phyloP scores from a whole-genome alignment of 2,329 filamentous ascomycete genomes.

The Trichocomaceae sp. region DNA sequence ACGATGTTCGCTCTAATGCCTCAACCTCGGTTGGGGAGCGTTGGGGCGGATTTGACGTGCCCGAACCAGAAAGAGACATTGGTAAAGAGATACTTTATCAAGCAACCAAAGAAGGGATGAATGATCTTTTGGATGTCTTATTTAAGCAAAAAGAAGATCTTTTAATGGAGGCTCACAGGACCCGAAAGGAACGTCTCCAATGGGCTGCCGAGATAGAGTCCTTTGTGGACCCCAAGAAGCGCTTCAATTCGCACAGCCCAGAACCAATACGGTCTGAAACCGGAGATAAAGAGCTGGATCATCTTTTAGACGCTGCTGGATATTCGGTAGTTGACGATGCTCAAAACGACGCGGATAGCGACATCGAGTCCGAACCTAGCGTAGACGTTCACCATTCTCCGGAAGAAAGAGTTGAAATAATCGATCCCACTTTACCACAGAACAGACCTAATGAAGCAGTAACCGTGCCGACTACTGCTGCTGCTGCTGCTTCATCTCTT shows the following conservation, averaged over 20 bases:
- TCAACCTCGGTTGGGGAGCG: conserved; percentile 63
- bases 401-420: conserved; percentile 12
- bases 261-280: conserved; percentile 13
- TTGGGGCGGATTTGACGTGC: conserved; percentile 72
- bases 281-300: conserved; percentile 31
- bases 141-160: conserved; percentile 77
- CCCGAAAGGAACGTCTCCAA: conserved; percentile 54
- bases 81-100: conserved; percentile 87
- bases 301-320: conserved; percentile 38
- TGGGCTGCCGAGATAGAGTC: conserved; percentile 40
- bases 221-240: conserved; percentile 27
- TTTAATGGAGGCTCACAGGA: conserved; percentile 60
- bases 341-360: conserved; percentile 20
- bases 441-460: conserved; percentile 37
- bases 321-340: conserved; percentile 28
- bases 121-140: conserved; percentile 79
- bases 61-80: conserved; percentile 71
- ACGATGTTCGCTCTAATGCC: conserved; percentile 63
- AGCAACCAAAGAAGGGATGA: conserved; percentile 84
- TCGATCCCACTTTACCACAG: conserved; percentile 43
- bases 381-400: neutral
- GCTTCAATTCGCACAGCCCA: conserved; percentile 9
- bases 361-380: neutral
- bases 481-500: conserved; percentile 17
- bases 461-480: conserved; percentile 24